Base-by-base conservation (phyloP, 2,329 filamentous ascomycete genomes). In the Pleomassaria siparia region DNA sequence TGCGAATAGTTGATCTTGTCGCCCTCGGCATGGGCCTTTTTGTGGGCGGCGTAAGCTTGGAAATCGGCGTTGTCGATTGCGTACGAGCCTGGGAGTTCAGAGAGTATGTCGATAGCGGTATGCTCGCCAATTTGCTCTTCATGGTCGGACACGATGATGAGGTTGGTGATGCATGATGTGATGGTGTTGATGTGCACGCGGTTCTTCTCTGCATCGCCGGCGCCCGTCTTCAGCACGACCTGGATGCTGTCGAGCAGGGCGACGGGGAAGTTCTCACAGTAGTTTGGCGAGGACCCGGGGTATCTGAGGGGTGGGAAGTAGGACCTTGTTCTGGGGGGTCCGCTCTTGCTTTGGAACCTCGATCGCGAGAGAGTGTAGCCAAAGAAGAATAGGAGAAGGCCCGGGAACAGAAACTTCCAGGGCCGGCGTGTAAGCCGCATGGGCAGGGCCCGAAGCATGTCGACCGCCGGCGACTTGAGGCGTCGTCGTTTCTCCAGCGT, bases 71-170 rank as follows among this genome's bases (percentile, higher is more conserved):
- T 72, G 42, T 71, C 63, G 71, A 70, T 53, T 25, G 61, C 51
- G 46, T 67, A 66, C 48, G 62, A 68, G 49, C 78, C 63, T 2
- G 79, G 77, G 3, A 82, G 71, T 40, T 75, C 72, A 41, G 72
- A 72, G n/a, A 83, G 70, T 37, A 69, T 65, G 50, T 71, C 69
- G 50, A 76, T 73, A 59, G 82, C 75, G 48, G 79, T 70, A 66
- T 72, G 44, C 74, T 74, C 47, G 74, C 79, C 46, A 69, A 74
- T 47, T 77, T 74, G 71, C 60, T 84, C 80, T 29, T 79, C 79
- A 47, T 77, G 77, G 64, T 85, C 82, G 45, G 81, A 83, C 59
- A 81, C 82, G 52, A 85, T 76, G 35, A 79, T 72, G 40, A 78
- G 76, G 60, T 83, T 72, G 16, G 76, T 74, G 49, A 81, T 76